These are phyloP conservation scores for Sclerotinia borealis DNA, from an alignment of 2,329 filamentous ascomycete species.

Conservation along the genomic window DNA sequence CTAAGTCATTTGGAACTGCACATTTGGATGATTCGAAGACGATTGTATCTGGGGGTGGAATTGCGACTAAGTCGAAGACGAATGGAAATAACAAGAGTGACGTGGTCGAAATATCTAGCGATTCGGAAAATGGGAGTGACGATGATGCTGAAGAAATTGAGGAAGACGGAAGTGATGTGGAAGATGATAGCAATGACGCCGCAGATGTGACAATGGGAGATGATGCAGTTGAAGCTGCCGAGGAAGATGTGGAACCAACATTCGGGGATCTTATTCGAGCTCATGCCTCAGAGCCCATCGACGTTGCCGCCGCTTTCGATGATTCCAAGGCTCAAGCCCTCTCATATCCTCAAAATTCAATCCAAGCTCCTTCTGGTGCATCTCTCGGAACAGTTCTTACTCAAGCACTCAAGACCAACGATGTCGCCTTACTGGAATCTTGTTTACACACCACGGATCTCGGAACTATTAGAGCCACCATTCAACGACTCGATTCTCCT, in stretches of 20 bases:
- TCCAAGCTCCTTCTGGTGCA: constrained; percentile 55
- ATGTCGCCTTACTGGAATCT: constrained; percentile 81
- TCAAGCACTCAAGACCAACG: constrained; percentile 88
- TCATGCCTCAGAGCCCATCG: constrained; percentile 64
- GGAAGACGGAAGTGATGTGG: constrained; percentile 39
- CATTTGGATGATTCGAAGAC: constrained; percentile 54
- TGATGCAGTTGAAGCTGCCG: constrained; percentile 36
- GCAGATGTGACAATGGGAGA: constrained; percentile 35
- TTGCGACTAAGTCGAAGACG: constrained; percentile 20
- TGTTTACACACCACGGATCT: constrained; percentile 78
- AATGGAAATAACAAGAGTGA: constrained; percentile 17
- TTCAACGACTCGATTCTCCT: constrained; percentile 81
- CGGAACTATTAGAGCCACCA: constrained; percentile 75
- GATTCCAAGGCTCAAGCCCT: constrained; percentile 21
- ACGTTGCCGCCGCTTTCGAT: constrained; percentile 61
- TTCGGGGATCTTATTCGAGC: constrained; percentile 81
- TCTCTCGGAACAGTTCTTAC: constrained; percentile 90
- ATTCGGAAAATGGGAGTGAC: constrained; percentile 39
- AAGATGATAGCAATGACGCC: constrained; percentile 38
- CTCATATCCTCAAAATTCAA: constrained; percentile 23
- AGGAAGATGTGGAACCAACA: constrained; percentile 48
- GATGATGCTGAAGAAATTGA: constrained; percentile 41
- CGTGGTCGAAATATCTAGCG: constrained; percentile 54
- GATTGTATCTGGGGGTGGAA: constrained; percentile 39
- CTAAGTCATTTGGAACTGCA: constrained; percentile 44